phyloP scores from a whole-genome alignment of 139 green algal genomes.

The Ettlia oleoabundans region DNA sequence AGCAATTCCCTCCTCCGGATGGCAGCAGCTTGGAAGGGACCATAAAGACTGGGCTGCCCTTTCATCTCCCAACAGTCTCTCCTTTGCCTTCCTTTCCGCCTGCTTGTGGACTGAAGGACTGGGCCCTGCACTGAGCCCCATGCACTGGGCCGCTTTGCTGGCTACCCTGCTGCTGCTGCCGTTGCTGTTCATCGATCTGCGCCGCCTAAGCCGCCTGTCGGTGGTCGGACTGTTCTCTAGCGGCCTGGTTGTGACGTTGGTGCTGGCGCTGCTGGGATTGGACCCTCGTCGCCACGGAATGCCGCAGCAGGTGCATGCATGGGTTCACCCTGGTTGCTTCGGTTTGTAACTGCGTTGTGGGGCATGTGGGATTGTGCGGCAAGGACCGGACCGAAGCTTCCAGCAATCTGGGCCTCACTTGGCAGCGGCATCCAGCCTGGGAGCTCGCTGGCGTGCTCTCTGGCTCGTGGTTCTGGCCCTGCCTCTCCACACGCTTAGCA shows the following conservation, averaged over 20 bases:
- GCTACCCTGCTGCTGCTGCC: constrained; percentile 29
- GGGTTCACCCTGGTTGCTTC: too few species aligned
- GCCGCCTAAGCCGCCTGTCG: constrained; percentile 45
- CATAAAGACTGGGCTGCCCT: too few species aligned
- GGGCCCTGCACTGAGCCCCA: neutral
- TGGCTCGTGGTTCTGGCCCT: too few species aligned
- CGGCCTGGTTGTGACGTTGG: constrained; percentile 35
- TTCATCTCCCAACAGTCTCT: too few species aligned
- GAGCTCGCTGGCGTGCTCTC: too few species aligned
- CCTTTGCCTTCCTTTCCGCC: neutral
- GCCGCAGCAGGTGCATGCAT: constrained; percentile 45
- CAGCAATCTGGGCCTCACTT: too few species aligned
- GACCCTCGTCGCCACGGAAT: constrained; percentile 38
- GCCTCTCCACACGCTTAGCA: too few species aligned
- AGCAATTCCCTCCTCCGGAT: too few species aligned
- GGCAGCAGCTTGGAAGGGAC: neutral
- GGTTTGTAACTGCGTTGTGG: too few species aligned
- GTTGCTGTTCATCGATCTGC: constrained; percentile 38
- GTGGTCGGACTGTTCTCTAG: constrained; percentile 42
- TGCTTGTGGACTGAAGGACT: constrained; percentile 15
- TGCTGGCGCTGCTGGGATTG: constrained; percentile 34
- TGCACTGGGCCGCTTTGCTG: constrained; percentile 26
- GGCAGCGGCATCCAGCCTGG: too few species aligned
- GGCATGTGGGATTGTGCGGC: too few species aligned
- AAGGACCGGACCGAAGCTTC: too few species aligned